Evolutionary conservation across 805 yeast species (phyloP).

Genomic region (Saccharomycopsis sp.): DNA sequence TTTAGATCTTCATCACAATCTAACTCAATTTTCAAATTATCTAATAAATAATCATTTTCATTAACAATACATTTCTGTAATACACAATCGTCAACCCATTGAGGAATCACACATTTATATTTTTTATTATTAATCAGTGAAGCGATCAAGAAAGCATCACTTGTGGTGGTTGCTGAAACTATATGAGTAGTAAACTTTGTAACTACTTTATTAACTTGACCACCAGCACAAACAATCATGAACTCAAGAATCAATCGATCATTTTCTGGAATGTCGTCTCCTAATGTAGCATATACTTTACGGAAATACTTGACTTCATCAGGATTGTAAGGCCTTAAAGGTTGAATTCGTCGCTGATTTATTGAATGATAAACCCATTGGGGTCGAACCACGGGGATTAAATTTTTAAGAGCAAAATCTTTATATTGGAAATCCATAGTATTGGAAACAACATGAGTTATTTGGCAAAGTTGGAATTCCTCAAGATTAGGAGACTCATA

Average conservation of each 20-base stretch:
- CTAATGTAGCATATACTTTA: constrained; percentile 49
- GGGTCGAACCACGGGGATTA: constrained; percentile 58
- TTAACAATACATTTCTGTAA: constrained; percentile 38
- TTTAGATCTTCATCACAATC: too few relatives aligned
- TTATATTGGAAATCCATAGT: constrained; percentile 44
- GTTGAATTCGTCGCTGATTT: constrained; percentile 30
- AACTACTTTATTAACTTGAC: constrained; percentile 57
- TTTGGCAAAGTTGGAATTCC: constrained; percentile 1
- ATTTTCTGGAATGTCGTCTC: constrained; percentile 48
- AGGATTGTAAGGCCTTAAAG: constrained; percentile 58
- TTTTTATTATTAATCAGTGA: constrained; percentile 28
- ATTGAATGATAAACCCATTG: constrained; percentile 49
- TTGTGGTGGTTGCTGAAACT: constrained; percentile 41
- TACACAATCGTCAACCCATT: constrained; percentile 71
- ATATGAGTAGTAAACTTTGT: constrained; percentile 74
- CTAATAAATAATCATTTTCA: constrained; percentile 44
- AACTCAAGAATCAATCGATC: constrained; percentile 60
- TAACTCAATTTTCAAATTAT: constrained; percentile 12
- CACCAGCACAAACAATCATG: constrained; percentile 47
- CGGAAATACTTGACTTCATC: constrained; percentile 58
- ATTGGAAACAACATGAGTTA: constrained; percentile 42
- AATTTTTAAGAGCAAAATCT: constrained; percentile 32
- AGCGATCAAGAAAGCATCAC: constrained; percentile 52
- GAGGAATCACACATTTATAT: constrained; percentile 59
- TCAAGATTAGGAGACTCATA: neutral